Base-by-base conservation (phyloP, 768 basidiomycete genomes). In the Leccinum boreale region DNA sequence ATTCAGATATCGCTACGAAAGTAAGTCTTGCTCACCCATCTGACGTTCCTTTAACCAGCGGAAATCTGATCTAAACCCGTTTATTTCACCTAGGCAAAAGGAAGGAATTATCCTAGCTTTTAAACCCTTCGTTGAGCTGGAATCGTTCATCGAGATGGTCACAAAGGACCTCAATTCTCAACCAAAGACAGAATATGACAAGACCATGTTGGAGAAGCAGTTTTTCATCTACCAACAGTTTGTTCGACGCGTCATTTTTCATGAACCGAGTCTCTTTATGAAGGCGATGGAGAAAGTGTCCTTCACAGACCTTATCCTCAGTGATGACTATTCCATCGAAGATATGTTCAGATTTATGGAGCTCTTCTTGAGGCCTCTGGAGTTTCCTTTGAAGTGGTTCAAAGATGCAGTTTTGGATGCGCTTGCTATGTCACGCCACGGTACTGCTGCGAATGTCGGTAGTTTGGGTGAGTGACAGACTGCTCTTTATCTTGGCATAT, bases 251-350 rank as follows among this genome's bases (percentile, higher is more conserved):
- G 64, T 74, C 26, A 61, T 74, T 44, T 69, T 71, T 24, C 61
- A 75, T 21, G 56, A 75, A 11, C 67, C 66, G 1, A 56, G 35
- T 11, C 62, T 75, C 3, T 70, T 67, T 31, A 56, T 65, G 61
- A 70, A 69, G 48, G 57, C 71, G 4, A n/a, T 67, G 24, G 65
- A 65, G 14, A 74, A 63, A 39, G 73, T 71, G 3, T 75, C 73
- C 14, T 63, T 74, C 52, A 64, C 64, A 48, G 73, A 75, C 50
- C 52, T 75, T n/a, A 36, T 74, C 21, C 60, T 74, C 42, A 65
- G 68, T 28, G 65, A 75, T 3, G 67, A 73, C 29, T 73, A 75
- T 47, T 59, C 65, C 0, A 28, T 59, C 0, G 69, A 68, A 5
- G 71, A 74, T 45, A 11, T 61, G 8, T 3, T 21, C 26, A 58